Evolutionary conservation across 176 grass and related monocot genomes (phyloP).

Genomic region (Ensete ventricosum): DNA sequence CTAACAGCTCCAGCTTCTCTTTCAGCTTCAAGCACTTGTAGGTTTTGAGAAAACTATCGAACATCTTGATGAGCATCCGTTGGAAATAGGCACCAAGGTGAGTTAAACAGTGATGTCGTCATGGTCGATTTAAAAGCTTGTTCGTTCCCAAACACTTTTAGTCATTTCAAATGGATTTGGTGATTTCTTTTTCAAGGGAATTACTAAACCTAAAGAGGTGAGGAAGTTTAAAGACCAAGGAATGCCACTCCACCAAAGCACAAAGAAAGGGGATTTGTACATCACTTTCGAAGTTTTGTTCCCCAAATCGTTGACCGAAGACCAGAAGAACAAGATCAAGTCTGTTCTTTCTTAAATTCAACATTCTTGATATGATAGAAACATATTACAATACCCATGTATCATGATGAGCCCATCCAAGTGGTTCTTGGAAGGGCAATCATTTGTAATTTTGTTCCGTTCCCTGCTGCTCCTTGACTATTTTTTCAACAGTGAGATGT

Average conservation of each 20-base stretch:
- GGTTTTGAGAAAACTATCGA: constrained; percentile 87
- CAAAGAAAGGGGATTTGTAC: constrained; percentile 86
- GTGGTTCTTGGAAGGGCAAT: too few species aligned
- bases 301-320: constrained; percentile 62
- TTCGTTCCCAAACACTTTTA: too few species aligned
- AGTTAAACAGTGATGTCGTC: background rate
- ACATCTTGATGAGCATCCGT: constrained; percentile 77
- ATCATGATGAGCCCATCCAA: too few species aligned
- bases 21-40: constrained; percentile 86
- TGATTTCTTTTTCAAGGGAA: constrained; percentile 32
- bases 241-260: constrained; percentile 83
- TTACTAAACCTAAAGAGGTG: constrained; percentile 86
- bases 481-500: background rate
- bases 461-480: background rate
- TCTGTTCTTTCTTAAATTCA: constrained; percentile 41
- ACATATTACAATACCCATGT: background rate
- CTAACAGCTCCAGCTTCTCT: constrained; percentile 6
- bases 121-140: background rate
- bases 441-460: too few species aligned
- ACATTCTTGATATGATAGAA: background rate
- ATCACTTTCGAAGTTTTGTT: constrained; percentile 76
- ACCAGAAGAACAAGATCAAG: constrained; percentile 89
- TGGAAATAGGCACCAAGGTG: constrained; percentile 87
- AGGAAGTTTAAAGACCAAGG: constrained; percentile 94
- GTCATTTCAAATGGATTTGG: background rate